Base-by-base conservation (phyloP, 2,329 filamentous ascomycete genomes). In the Fusarium cicatricum region DNA sequence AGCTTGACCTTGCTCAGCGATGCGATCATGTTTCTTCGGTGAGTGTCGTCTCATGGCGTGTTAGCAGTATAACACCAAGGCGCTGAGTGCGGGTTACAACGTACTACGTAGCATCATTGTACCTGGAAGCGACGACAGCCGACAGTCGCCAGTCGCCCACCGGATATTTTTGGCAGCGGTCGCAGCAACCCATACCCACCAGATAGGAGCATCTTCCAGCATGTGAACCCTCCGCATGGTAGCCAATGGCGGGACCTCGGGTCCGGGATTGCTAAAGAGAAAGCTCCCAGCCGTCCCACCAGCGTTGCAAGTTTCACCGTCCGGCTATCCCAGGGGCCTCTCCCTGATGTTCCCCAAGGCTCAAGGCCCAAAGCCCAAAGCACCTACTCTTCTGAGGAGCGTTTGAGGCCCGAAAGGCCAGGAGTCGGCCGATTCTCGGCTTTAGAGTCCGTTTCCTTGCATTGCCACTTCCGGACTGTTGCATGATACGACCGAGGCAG, bases 141-240 rank as follows among this genome's bases (percentile, higher is more conserved):
- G 38, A 47, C 49, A 45, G 23, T 41, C 39, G 46, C 17, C 28
- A 29, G 16, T 26, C 36, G 12, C 33, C 32, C 43, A 26, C 44
- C 40, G 42, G 17, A 51, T 32, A 47, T 56, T 39, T 31, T 40
- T 41, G 16, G n/a, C 31, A 47, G 43, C 42, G 34, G 23, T 31
- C 23, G 42, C 38, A 40, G n/a, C 45, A 52, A 50, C 36, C 26
- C 37, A 48, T 48, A 60, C 37, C 37, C 46, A 38, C 59, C 43
- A 32, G 21, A 23, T 44, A 40, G 42, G 39, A 49, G 55, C 47
- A 46, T 47, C 32, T 15, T 55, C 47, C 51, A 53, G 41, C 63
- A 63, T 68, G 61, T 65, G 61, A 67, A 62, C 59, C 61, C 65
- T 59, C 52, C 50, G 58, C 50, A 54, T 58, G 66, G 61, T 58